Base-by-base conservation (phyloP, 2,329 filamentous ascomycete species). In the Penicillium sp. region DNA sequence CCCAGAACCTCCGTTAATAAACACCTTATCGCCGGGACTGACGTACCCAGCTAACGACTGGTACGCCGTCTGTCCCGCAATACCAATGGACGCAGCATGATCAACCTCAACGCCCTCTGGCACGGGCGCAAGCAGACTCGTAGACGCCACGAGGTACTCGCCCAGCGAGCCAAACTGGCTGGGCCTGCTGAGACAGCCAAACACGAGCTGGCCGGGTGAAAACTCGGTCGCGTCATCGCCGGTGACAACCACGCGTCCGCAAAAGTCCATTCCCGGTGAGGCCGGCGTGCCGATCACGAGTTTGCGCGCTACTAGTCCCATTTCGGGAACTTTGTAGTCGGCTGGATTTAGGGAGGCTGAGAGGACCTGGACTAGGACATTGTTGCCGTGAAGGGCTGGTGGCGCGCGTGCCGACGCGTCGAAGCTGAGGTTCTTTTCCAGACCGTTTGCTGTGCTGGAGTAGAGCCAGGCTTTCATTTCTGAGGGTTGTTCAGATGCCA, bases 1-100 rank as follows among this genome's bases (percentile, higher is more conserved):
- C n/a, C 82, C 82, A 22, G 73, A 77, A 0, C 80, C 80, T 9
- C 79, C 81, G 54, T 84, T 84, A 63, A 84, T 76, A 59, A 84
- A 80, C 4, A 84, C 70, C 53, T 73, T 75, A 46, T 77, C 72
- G 21, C 79, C 78, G 7, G 64, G 53, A 38, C 68, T 66, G 34
- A 75, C 70, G 35, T 70, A 60, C 1, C 70, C 70, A 12, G 76
- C 60, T 26, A 78, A 67, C 17, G 61, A 59, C 53, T 76, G 70
- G 56, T 73, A 74, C 1, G 74, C 71, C 3, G 75, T 76, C 50
- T 69, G 53, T 1, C 66, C 75, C 0, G 72, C 73, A 1, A 71
- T 69, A 7, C 67, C 70, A 4, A 73, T 49, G 2, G 62, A 62
- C 17, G 69, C 69, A 1, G 70, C 72, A 33, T 73, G 60, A 3